phyloP scores from a whole-genome alignment of 2,329 filamentous ascomycete species.

The Scedosporium apiospermum region DNA sequence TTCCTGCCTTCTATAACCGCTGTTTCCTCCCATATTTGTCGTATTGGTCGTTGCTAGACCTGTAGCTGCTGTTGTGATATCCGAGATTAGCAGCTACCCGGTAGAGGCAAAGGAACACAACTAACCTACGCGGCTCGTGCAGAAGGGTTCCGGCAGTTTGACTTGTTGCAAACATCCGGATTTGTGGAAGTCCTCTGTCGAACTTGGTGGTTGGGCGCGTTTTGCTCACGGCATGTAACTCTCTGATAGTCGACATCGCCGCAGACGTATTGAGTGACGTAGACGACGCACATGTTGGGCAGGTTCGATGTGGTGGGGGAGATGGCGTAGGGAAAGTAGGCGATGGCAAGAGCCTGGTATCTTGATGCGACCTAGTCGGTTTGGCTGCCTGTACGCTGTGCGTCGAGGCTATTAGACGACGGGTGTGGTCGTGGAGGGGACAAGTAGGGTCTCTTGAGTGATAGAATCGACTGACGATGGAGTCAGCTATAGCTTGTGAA shows the following conservation, averaged over 20 bases:
- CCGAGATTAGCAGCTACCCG: neutral
- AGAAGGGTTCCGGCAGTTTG: conserved; percentile 1
- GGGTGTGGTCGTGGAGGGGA: too few species aligned
- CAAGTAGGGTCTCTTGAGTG: too few species aligned
- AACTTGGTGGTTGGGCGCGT: neutral
- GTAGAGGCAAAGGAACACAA: neutral
- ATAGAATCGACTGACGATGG: neutral
- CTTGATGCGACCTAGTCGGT: too few species aligned
- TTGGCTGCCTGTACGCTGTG: too few species aligned
- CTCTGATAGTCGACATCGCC: neutral
- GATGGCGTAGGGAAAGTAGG: neutral
- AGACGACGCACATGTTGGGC: conserved; percentile 3
- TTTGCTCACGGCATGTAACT: neutral
- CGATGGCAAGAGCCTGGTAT: neutral
- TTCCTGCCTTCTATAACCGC: conserved; percentile 2
- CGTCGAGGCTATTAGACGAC: too few species aligned
- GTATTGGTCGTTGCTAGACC: neutral
- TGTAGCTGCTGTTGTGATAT: neutral
- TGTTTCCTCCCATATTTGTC: neutral
- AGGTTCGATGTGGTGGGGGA: neutral
- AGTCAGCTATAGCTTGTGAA: neutral
- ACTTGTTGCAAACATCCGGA: conserved; percentile 5
- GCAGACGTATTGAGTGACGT: conserved; percentile 2
- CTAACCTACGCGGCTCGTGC: conserved; percentile 6
- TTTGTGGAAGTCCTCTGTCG: neutral